Base-by-base conservation (phyloP, 2,329 filamentous ascomycete species). In the Xylariaceae sp. region DNA sequence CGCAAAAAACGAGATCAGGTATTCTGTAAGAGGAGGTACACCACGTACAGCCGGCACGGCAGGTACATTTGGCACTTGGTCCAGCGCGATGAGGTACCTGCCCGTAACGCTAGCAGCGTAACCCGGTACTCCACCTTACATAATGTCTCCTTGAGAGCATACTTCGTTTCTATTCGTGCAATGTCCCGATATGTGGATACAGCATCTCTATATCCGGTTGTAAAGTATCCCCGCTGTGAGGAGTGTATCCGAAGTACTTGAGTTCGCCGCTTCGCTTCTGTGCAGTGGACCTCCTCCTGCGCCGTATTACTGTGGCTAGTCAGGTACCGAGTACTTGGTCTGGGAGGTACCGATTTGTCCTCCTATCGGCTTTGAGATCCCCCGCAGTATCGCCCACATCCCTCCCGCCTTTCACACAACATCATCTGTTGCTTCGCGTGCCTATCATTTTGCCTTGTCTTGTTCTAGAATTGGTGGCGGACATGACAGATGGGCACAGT, bases 1-100 rank as follows among this genome's bases (percentile, higher is more conserved):
- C 54, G 62, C 64, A 62, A 63, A 62, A 64, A 60, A 59, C 57
- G 49, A 55, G 52, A 50, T 58, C 55, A 54, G 51, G 39, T 50
- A 26, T 32, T 47, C 37, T 39, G 43, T 45, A 45, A 45, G 43
- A 45, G 43, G 43, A 45, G 43, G 29, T 27, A 37, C 35, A 37
- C 35, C 35, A 45, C 8, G 43, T 45, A 45, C 43, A 30, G 35
- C 35, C 42, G 51, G 57, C 54, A 59, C 43, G 43, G 35, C 35
- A 46, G 51, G 57, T 57, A 59, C 44, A 53, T 56, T 30, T 30
- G 42, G 8, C 42, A 44, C 31, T 44, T 32, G 43, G 19, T 29
- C 42, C 27, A 30, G 42, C 42, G 43, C 43, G 43, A 45, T 45
- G 43, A 50, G 51, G 44, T 45, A 37, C 50, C 45, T 46, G 12